These are phyloP conservation scores for Globisporangium iwayamae DNA, from an alignment of 352 stramenopile genomes.

Conservation along the genomic window DNA sequence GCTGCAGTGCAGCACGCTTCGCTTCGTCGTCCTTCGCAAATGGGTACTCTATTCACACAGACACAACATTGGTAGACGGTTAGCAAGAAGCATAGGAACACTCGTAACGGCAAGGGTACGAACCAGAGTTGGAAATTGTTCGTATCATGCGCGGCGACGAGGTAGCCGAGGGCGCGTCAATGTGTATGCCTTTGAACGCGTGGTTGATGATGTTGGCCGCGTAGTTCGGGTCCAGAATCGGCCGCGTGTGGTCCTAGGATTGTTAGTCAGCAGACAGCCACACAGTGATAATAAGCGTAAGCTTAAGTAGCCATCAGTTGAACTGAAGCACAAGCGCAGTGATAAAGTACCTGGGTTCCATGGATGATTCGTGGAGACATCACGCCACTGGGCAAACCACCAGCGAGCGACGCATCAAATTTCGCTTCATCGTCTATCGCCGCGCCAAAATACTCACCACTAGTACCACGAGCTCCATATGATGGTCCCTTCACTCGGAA, in stretches of 20 bases:
- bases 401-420: constrained; percentile 20
- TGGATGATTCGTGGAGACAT: constrained; percentile 43
- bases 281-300: neutral
- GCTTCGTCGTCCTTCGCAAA: constrained; percentile 64
- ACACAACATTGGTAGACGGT: neutral
- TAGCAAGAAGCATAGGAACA: neutral
- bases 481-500: neutral
- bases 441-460: constrained; percentile 25
- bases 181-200: constrained; percentile 57
- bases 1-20: constrained; percentile 14
- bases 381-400: constrained; percentile 24
- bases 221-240: constrained; percentile 37
- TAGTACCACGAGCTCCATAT: neutral
- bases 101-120: neutral
- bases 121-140: constrained; percentile 65
- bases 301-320: no score
- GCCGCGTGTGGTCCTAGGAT: constrained; percentile 17
- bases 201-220: constrained; percentile 57
- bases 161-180: constrained; percentile 32
- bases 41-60: constrained; percentile 38
- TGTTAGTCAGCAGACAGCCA: neutral
- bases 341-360: constrained; percentile 27
- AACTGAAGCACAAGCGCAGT: no score
- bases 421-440: constrained; percentile 35
- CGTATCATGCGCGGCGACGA: constrained; percentile 56